A percentile compares a stretch with the other conserved stretches of the same genome.
phyloP scores from a whole-genome alignment of 768 basidiomycete genomes.

The Rhodotorula babjevae region DNA sequence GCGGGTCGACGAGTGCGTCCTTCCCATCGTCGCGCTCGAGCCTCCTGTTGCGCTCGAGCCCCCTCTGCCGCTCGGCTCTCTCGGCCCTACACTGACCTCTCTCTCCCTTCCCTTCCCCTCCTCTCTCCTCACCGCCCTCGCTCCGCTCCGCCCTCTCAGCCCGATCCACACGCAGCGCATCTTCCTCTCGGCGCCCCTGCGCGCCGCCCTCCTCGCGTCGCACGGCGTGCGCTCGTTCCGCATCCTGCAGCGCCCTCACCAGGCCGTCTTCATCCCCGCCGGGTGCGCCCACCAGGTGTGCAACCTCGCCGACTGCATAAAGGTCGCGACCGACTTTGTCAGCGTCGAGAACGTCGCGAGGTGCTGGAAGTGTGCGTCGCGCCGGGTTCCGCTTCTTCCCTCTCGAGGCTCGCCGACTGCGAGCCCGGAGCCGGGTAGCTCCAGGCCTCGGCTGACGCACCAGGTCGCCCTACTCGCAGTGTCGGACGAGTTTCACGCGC shows the following conservation, averaged over 20 bases:
- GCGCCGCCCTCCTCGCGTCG: constrained; percentile 63
- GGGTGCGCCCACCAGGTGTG: constrained; percentile 68
- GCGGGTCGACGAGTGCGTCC: constrained; percentile 51
- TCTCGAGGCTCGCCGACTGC: no score
- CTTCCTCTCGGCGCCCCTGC: constrained; percentile 68
- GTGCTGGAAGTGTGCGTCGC: constrained; percentile 58
- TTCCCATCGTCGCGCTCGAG: no score
- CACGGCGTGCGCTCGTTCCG: constrained; percentile 71
- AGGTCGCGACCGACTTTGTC: constrained; percentile 91
- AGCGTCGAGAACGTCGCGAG: constrained; percentile 84
- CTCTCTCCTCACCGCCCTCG: neutral
- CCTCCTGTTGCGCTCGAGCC: no score
- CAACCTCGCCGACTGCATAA: constrained; percentile 90
- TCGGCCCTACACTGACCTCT: no score
- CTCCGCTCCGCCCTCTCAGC: constrained; percentile 6
- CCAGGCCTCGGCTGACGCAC: no score
- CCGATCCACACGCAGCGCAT: constrained; percentile 87
- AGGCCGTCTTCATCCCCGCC: constrained; percentile 92
- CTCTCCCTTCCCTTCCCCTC: neutral
- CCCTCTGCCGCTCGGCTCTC: no score
- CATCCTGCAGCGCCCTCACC: constrained; percentile 83
- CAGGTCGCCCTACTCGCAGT: constrained; percentile 47
- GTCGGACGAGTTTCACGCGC: constrained; percentile 80
- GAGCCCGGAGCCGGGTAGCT: no score
- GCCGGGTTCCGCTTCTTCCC: neutral